These are phyloP conservation scores for Rhizopogon vinicolor DNA, from an alignment of 768 basidiomycete genomes.

Conservation along the genomic window DNA sequence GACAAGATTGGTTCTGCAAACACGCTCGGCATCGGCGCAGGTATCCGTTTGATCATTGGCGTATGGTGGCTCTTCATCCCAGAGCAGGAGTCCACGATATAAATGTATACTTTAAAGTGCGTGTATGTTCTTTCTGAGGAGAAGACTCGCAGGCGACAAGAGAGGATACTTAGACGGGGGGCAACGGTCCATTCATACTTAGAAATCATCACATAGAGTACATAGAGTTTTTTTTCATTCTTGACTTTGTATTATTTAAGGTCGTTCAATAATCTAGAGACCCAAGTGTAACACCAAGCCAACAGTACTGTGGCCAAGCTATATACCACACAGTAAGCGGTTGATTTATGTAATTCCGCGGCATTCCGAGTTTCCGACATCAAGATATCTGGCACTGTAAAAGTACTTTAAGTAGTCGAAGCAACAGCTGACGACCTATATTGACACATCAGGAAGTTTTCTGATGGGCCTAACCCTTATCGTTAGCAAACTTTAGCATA, in stretches of 20 bases:
- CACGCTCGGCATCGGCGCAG: constrained; percentile 61
- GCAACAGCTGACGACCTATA: too few species aligned
- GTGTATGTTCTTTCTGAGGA: neutral
- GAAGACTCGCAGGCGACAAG: too few species aligned
- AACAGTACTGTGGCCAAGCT: neutral
- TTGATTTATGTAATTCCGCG: too few species aligned
- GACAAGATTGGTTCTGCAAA: constrained; percentile 55
- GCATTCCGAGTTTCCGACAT: too few species aligned
- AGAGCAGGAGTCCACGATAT: constrained; percentile 9
- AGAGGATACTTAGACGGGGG: neutral
- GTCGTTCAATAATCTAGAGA: too few species aligned
- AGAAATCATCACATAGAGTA: neutral
- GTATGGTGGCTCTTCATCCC: constrained; percentile 66
- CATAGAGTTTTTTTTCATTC: neutral
- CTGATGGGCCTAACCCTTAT: too few species aligned
- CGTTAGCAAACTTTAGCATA: too few species aligned
- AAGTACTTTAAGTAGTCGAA: too few species aligned
- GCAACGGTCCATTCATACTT: neutral
- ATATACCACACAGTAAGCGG: too few species aligned
- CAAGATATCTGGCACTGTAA: too few species aligned
- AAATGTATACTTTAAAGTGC: neutral
- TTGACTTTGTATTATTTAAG: neutral
- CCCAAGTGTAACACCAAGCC: neutral
- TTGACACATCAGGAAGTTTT: too few species aligned
- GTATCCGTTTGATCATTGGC: constrained; percentile 55